Percentiles rank a stretch among this genome's conserved stretches.
These are phyloP conservation scores for Dacryopinax spathularia DNA, from an alignment of 768 basidiomycete species.

Conservation along the genomic window DNA sequence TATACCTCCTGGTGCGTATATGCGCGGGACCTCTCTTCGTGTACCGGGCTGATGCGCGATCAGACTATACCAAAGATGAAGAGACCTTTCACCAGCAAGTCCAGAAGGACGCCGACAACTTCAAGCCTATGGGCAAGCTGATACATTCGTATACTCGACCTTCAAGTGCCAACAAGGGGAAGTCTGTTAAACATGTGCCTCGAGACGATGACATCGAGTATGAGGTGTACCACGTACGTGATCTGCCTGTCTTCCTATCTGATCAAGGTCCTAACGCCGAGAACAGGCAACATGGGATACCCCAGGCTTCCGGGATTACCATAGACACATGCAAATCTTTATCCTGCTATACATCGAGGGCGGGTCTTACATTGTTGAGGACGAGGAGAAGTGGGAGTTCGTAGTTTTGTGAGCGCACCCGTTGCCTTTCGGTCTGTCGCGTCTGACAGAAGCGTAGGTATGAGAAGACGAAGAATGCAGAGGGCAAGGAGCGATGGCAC, in stretches of 20 bases:
- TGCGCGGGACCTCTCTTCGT: background rate
- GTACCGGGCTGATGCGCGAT: background rate
- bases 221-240: conserved; percentile 80
- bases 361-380: conserved; percentile 87
- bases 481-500: conserved; percentile 56
- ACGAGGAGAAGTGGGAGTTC: conserved; percentile 91
- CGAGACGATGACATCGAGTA: conserved; percentile 54
- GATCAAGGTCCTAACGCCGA: conserved; percentile 4
- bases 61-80: conserved; percentile 60
- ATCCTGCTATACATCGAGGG: conserved; percentile 90
- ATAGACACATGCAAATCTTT: conserved; percentile 85
- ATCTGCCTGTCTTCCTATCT: background rate
- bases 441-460: conserved; percentile 36
- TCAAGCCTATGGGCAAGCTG: conserved; percentile 61
- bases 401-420: conserved; percentile 51
- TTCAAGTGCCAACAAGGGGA: conserved; percentile 31
- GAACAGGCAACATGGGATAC: conserved; percentile 66
- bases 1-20: conserved; percentile 51
- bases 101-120: conserved; percentile 60
- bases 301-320: conserved; percentile 80
- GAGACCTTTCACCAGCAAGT: conserved; percentile 52
- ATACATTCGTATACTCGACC: conserved; percentile 66
- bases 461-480: conserved; percentile 46
- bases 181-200: conserved; percentile 33
- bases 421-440: background rate